Evolutionary conservation across 257 asterid species (phyloP).

Genomic region (Apocynum venetum): DNA sequence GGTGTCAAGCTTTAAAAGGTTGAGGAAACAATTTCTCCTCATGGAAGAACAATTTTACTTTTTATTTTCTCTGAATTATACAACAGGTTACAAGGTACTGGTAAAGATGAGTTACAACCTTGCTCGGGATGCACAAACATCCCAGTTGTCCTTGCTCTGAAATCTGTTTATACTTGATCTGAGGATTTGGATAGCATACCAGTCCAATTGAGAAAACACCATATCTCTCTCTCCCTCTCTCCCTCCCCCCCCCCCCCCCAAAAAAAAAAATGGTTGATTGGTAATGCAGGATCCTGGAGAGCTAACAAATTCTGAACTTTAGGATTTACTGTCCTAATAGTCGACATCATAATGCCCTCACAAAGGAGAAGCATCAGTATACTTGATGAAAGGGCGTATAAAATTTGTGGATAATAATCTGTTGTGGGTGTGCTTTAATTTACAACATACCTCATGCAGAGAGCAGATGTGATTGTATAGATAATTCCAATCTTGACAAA

Average conservation of each 20-base stretch:
- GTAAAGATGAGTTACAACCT: no score
- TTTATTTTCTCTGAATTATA: no score
- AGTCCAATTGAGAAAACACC: background rate
- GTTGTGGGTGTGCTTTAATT: background rate
- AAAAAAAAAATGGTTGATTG: no score
- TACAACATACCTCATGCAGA: constrained; percentile 45
- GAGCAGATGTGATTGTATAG: constrained; percentile 59
- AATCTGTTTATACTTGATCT: background rate
- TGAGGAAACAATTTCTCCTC: background rate
- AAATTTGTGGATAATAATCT: background rate
- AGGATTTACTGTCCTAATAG: background rate
- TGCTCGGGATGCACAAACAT: no score
- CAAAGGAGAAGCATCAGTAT: background rate
- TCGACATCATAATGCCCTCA: no score
- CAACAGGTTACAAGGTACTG: background rate
- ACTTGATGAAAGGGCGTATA: background rate
- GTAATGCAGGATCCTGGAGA: background rate
- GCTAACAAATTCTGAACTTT: background rate
- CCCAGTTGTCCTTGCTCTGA: no score
- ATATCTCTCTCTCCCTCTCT: no score
- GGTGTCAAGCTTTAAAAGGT: background rate
- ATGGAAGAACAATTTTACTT: background rate
- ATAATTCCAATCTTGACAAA: constrained; percentile 53
- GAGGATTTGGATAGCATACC: background rate
- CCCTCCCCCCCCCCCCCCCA: no score